Percentiles rank a stretch among this genome's conserved stretches.
These are phyloP conservation scores for Celoporthe dispersa DNA, from an alignment of 2,329 filamentous ascomycete genomes.

Conservation along the genomic window DNA sequence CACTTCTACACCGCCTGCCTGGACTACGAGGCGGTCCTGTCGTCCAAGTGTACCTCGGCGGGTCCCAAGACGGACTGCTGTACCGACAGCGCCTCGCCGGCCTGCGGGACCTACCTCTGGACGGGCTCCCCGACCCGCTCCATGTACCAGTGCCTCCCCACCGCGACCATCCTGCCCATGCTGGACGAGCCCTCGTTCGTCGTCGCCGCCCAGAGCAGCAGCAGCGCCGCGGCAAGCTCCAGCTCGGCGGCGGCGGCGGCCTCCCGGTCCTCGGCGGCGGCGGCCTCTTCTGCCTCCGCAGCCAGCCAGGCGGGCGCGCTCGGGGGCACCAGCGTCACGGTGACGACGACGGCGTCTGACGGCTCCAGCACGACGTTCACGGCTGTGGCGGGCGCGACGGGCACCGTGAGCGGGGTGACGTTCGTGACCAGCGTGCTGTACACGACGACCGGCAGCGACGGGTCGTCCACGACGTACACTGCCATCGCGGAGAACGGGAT, in stretches of 20 bases:
- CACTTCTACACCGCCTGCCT: slow-evolving; percentile 43
- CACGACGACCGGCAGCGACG: slow-evolving; percentile 28
- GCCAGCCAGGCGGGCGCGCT: slow-evolving; percentile 19
- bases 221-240: slow-evolving; percentile 25
- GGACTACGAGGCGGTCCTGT: slow-evolving; percentile 39
- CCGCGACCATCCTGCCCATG: slow-evolving; percentile 38
- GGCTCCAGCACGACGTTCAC: slow-evolving; percentile 27
- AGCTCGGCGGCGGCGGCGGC: slow-evolving; percentile 19
- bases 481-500: slow-evolving; percentile 16
- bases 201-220: slow-evolving; percentile 37
- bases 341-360: slow-evolving; percentile 27
- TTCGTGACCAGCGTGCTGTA: slow-evolving; percentile 23
- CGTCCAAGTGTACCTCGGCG: slow-evolving; percentile 37
- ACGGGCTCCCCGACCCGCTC: slow-evolving; percentile 38
- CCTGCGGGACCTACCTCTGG: slow-evolving; percentile 46
- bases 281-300: slow-evolving; percentile 14
- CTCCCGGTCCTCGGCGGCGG: slow-evolving; percentile 16
- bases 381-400: slow-evolving; percentile 21
- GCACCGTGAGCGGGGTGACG: slow-evolving; percentile 17
- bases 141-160: slow-evolving; percentile 43
- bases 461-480: slow-evolving; percentile 25
- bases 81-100: slow-evolving; percentile 35
- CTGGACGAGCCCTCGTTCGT: slow-evolving; percentile 42
- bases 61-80: slow-evolving; percentile 43
- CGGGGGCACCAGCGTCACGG: slow-evolving; percentile 26